phyloP scores from a whole-genome alignment of 2,329 filamentous ascomycete genomes.

The Venturia carpophila region DNA sequence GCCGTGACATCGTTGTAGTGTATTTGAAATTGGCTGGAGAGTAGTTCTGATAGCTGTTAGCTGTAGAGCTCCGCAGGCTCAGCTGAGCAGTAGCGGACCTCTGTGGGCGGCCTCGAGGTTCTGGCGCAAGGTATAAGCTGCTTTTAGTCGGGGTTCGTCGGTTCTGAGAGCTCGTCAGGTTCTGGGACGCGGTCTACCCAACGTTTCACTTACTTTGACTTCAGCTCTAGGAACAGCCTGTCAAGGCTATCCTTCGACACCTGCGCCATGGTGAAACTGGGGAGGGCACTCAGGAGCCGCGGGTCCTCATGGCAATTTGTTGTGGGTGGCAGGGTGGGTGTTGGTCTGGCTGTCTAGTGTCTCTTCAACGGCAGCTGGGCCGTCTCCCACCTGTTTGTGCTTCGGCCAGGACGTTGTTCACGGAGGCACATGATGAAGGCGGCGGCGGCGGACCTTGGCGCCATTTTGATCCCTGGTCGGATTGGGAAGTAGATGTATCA shows the following conservation, averaged over 20 bases:
- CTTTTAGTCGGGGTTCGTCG: constrained; percentile 38
- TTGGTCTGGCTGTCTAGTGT: background rate
- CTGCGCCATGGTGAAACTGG: constrained; percentile 25
- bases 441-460: background rate
- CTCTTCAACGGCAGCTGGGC: background rate
- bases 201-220: constrained; percentile 42
- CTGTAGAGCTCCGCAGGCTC: constrained; percentile 17
- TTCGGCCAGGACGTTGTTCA: background rate
- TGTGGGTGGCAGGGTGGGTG: background rate
- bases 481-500: background rate
- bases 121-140: constrained; percentile 36
- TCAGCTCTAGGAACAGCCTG: constrained; percentile 50
- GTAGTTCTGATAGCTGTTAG: constrained; percentile 53
- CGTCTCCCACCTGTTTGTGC: background rate
- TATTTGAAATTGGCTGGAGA: constrained; percentile 66
- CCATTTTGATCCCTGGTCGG: background rate
- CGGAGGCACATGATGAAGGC: background rate
- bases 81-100: constrained; percentile 31
- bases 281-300: background rate
- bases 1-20: constrained; percentile 61
- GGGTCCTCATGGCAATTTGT: background rate
- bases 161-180: constrained; percentile 29
- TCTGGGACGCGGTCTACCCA: background rate
- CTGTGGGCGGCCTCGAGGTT: constrained; percentile 39
- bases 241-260: constrained; percentile 43